phyloP scores from a whole-genome alignment of 169 alveolate genomes.

The Babesia ovis region DNA sequence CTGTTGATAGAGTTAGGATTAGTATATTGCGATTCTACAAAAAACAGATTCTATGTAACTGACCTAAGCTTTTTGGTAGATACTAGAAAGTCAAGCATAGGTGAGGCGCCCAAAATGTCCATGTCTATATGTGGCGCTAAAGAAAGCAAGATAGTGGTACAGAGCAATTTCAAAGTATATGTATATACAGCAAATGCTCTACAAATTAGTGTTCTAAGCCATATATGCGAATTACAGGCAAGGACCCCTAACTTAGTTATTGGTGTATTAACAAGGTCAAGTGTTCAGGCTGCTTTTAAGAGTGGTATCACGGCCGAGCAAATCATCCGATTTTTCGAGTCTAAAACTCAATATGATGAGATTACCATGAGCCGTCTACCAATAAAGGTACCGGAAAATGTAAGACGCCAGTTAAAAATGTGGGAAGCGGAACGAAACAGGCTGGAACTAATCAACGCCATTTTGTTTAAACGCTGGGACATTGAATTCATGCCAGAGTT shows the following conservation, averaged over 20 bases:
- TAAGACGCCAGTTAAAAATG: conserved; percentile 81
- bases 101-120: conserved; percentile 10
- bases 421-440: conserved; percentile 88
- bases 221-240: conserved; percentile 85
- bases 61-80: conserved; percentile 67
- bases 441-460: conserved; percentile 74
- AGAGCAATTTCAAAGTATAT: conserved; percentile 87
- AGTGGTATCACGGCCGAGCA: conserved; percentile 87
- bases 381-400: conserved; percentile 82
- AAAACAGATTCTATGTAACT: conserved; percentile 57
- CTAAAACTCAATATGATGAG: conserved; percentile 76
- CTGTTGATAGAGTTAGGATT: conserved; percentile 77
- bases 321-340: conserved; percentile 80
- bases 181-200: conserved; percentile 85
- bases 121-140: conserved; percentile 27
- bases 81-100: background rate
- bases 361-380: background rate
- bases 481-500: conserved; percentile 78
- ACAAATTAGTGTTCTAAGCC: conserved; percentile 82
- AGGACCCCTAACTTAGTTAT: conserved; percentile 84
- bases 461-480: conserved; percentile 79
- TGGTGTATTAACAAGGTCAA: conserved; percentile 84
- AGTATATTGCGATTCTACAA: conserved; percentile 55
- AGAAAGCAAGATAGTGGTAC: conserved; percentile 79
- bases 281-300: conserved; percentile 82